These are phyloP conservation scores for Mycena leptocephala DNA, from an alignment of 768 basidiomycete species.

Conservation along the genomic window DNA sequence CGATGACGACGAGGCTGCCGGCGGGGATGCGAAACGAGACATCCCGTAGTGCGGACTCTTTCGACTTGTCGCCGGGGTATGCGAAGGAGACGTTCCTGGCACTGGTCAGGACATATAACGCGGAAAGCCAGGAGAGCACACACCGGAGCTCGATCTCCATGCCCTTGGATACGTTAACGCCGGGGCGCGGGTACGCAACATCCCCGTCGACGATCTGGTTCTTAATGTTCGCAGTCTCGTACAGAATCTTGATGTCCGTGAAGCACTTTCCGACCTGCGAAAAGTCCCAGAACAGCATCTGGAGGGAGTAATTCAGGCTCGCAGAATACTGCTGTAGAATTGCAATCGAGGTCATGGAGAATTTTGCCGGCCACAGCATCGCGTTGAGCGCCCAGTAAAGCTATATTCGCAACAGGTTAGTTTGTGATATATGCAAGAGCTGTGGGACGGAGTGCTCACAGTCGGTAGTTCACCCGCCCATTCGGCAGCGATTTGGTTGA, in stretches of 20 bases:
- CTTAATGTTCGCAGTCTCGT: slow-evolving; percentile 35
- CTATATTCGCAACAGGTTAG: background rate
- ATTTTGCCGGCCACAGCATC: slow-evolving; percentile 40
- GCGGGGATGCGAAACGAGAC: slow-evolving; percentile 49
- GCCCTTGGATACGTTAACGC: slow-evolving; percentile 17
- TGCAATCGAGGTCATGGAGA: slow-evolving; percentile 50
- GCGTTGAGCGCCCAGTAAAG: slow-evolving; percentile 49
- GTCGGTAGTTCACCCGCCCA: slow-evolving; percentile 27
- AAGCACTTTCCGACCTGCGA: slow-evolving; percentile 31
- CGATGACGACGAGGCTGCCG: slow-evolving; percentile 52
- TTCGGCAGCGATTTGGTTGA: background rate
- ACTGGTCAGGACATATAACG: background rate
- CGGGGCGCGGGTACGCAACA: slow-evolving; percentile 40
- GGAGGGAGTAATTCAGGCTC: slow-evolving; percentile 42
- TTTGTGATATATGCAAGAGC: background rate
- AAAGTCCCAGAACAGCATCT: slow-evolving; percentile 24
- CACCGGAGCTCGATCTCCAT: slow-evolving; percentile 37
- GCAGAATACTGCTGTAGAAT: slow-evolving; percentile 44
- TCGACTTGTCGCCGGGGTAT: slow-evolving; percentile 47
- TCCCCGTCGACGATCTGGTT: slow-evolving; percentile 47
- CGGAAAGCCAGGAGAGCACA: background rate
- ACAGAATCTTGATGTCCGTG: slow-evolving; percentile 42
- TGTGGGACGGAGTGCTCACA: background rate
- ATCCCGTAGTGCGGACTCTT: slow-evolving; percentile 38
- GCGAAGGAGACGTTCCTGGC: slow-evolving; percentile 56